Evolutionary conservation across 2,329 filamentous ascomycete species (phyloP).

Genomic region (Neopestalotiopsis clavispora): DNA sequence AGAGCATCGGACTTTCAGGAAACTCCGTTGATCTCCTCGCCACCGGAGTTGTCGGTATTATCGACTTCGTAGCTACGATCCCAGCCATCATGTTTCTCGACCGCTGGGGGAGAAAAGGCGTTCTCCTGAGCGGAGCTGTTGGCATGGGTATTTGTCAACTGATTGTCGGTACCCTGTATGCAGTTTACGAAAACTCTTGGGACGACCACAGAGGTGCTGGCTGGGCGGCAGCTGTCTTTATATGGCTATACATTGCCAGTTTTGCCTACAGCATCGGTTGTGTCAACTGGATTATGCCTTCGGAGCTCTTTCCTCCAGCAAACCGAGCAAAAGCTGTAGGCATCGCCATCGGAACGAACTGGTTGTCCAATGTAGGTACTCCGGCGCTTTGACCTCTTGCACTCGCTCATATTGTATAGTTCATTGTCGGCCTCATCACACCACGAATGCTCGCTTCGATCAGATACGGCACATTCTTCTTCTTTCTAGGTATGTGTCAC

Average conservation of each 20-base stretch:
- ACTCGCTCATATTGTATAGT: not conserved
- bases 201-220: not conserved
- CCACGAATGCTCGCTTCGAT: slow-evolving; percentile 6
- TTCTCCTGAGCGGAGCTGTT: slow-evolving; percentile 45
- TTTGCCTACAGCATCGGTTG: slow-evolving; percentile 7
- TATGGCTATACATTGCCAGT: slow-evolving; percentile 4
- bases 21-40: slow-evolving; percentile 55
- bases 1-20: slow-evolving; percentile 44
- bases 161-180: not conserved
- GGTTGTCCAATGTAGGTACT: not conserved
- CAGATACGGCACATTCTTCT: slow-evolving; percentile 1
- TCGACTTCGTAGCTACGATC: slow-evolving; percentile 52
- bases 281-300: slow-evolving; percentile 7
- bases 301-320: slow-evolving; percentile 1
- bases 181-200: slow-evolving; percentile 3
- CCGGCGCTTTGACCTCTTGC: not conserved
- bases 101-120: slow-evolving; percentile 48
- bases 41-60: slow-evolving; percentile 62
- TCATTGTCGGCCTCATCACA: not conserved
- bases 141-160: slow-evolving; percentile 43
- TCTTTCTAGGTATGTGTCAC: not conserved
- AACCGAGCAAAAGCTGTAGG: slow-evolving; percentile 7
- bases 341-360: slow-evolving; percentile 1
- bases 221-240: not conserved
- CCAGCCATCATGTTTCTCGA: slow-evolving; percentile 48